phyloP scores from a whole-genome alignment of 768 basidiomycete genomes.

The Naganishia vaughanmartiniae region DNA sequence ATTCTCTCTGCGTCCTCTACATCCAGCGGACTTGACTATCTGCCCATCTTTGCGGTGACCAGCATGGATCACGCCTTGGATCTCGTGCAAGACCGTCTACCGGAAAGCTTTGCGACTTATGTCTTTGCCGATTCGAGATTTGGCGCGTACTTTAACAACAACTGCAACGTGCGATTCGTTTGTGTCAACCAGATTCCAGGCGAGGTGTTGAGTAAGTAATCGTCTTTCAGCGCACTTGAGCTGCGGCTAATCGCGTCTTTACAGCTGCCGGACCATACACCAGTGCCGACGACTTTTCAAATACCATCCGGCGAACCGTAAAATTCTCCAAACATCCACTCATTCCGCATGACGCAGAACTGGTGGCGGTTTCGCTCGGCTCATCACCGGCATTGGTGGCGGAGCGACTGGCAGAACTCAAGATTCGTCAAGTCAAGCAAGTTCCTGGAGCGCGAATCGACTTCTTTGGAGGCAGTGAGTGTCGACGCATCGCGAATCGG shows the following conservation, averaged over 20 bases:
- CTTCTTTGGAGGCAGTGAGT: slow-evolving; percentile 33
- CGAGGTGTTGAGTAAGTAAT: slow-evolving; percentile 18
- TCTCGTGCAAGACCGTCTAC: slow-evolving; percentile 7
- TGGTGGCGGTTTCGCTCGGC: neutral
- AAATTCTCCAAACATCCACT: slow-evolving; percentile 3
- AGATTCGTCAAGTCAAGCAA: slow-evolving; percentile 14
- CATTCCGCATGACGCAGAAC: neutral
- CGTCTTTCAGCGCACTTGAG: neutral
- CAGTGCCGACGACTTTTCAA: slow-evolving; percentile 22
- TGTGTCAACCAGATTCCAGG: slow-evolving; percentile 22
- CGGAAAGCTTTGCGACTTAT: slow-evolving; percentile 9
- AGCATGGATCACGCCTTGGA: slow-evolving; percentile 27
- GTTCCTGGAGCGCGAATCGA: slow-evolving; percentile 20
- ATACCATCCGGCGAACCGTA: slow-evolving; percentile 11
- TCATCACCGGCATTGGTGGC: neutral
- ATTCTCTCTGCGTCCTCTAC: neutral
- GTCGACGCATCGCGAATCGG: neutral
- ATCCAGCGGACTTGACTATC: slow-evolving; percentile 21
- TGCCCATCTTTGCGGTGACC: slow-evolving; percentile 25
- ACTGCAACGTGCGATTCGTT: slow-evolving; percentile 1
- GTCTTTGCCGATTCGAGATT: slow-evolving; percentile 27
- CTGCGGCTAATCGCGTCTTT: neutral
- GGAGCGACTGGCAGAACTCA: slow-evolving; percentile 1
- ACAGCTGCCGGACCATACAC: slow-evolving; percentile 22
- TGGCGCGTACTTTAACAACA: slow-evolving; percentile 24